phyloP scores from a whole-genome alignment of 2,329 filamentous ascomycete species.

The Neofusicoccum cordaticola region DNA sequence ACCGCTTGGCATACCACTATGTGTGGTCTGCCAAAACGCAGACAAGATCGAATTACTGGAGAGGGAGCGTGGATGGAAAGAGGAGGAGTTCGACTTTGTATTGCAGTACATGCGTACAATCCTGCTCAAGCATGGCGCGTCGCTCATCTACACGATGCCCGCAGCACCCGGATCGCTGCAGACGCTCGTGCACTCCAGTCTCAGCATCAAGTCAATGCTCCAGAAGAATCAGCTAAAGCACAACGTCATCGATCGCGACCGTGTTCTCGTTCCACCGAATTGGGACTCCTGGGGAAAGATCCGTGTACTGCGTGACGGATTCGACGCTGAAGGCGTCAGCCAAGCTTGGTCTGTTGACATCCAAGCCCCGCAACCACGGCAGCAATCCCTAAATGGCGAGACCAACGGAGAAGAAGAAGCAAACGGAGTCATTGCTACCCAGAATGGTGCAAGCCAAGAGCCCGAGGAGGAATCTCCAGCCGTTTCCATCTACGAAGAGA shows the following conservation, averaged over 20 bases:
- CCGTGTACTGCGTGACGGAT: slow-evolving; percentile 82
- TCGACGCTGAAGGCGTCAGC: slow-evolving; percentile 85
- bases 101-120: slow-evolving; percentile 89
- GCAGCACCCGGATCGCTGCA: slow-evolving; percentile 69
- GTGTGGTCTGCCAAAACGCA: slow-evolving; percentile 94
- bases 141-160: slow-evolving; percentile 47
- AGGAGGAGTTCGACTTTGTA: slow-evolving; percentile 94
- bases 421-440: neutral
- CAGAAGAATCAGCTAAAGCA: slow-evolving; percentile 48
- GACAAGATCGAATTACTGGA: slow-evolving; percentile 90
- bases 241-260: slow-evolving; percentile 90
- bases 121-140: slow-evolving; percentile 70
- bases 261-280: slow-evolving; percentile 90
- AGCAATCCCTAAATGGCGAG: slow-evolving; percentile 16
- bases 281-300: slow-evolving; percentile 99
- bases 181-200: slow-evolving; percentile 76
- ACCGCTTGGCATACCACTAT: slow-evolving; percentile 78
- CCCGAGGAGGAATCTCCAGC: slow-evolving; percentile 51
- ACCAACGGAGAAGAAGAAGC: slow-evolving; percentile 25
- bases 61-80: slow-evolving; percentile 87
- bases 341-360: slow-evolving; percentile 84
- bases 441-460: slow-evolving; percentile 19
- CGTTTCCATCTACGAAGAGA: slow-evolving; percentile 73
- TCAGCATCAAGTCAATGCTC: slow-evolving; percentile 80
- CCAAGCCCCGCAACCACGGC: slow-evolving; percentile 41